phyloP scores from a whole-genome alignment of 2,329 filamentous ascomycete species.

The Trichoderma gracile region DNA sequence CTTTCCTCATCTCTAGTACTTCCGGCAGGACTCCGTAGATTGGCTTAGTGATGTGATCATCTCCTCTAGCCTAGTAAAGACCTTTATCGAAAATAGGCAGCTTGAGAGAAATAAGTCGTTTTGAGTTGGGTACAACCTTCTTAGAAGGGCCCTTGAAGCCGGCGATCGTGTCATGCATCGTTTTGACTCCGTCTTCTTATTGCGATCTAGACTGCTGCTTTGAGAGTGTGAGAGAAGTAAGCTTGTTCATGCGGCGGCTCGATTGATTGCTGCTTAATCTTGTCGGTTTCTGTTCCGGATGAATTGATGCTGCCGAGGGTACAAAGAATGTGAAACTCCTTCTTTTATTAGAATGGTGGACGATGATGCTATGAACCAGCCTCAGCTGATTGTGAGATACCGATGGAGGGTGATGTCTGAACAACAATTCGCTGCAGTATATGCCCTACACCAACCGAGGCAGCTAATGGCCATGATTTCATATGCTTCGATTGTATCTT shows the following conservation, averaged over 20 bases:
- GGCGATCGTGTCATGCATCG: conserved; percentile 2
- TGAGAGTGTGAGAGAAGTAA: neutral
- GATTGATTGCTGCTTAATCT: neutral
- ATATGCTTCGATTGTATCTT: too few species aligned
- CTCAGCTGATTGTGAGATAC: neutral
- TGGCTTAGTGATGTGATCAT: neutral
- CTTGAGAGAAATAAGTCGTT: neutral
- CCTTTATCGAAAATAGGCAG: neutral
- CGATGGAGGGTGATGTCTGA: too few species aligned
- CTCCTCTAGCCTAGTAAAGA: neutral
- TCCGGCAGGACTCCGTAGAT: neutral
- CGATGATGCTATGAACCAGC: neutral
- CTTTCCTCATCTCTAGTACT: too few species aligned
- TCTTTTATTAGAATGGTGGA: neutral
- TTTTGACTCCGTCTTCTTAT: neutral
- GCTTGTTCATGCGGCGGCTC: neutral
- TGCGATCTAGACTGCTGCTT: neutral
- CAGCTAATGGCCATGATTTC: too few species aligned
- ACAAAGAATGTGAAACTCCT: neutral
- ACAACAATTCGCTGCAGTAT: too few species aligned
- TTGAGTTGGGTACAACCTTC: conserved; percentile 2
- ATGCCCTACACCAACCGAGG: too few species aligned
- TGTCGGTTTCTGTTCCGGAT: neutral
- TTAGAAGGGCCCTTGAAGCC: neutral
- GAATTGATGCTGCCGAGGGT: neutral